Percentiles rank a stretch among this genome's conserved stretches.
Conservation (phyloP, 208 protist species). For the Wallacemonas collosoma region DNA sequence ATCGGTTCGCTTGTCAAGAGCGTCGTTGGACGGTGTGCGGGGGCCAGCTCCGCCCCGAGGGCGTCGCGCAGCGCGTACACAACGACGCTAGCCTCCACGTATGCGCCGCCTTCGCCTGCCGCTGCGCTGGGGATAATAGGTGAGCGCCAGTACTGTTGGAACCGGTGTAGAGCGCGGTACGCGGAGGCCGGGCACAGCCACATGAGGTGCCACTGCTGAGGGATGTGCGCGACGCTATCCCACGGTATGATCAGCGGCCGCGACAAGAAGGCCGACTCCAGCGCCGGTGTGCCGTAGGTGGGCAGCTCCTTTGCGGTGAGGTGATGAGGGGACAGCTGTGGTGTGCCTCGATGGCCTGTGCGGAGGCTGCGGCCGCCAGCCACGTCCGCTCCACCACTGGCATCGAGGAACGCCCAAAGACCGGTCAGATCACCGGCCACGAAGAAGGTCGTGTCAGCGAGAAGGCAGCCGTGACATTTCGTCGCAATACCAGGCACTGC, state of each 20-base stretch:
- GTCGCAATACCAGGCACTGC: slow-evolving; percentile 87
- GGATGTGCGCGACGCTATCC: slow-evolving; percentile 40
- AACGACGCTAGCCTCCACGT: slow-evolving; percentile 60
- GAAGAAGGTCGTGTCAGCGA: slow-evolving; percentile 88
- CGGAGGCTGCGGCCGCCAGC: neutral
- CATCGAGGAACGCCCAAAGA: slow-evolving; percentile 43
- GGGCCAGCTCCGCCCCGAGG: slow-evolving; percentile 47
- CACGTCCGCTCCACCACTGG: too few species aligned
- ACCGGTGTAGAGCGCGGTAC: slow-evolving; percentile 30
- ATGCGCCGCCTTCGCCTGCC: slow-evolving; percentile 15
- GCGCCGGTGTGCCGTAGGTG: slow-evolving; percentile 16
- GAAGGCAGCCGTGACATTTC: slow-evolving; percentile 81
- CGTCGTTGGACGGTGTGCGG: slow-evolving; percentile 50
- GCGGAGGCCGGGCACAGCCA: slow-evolving; percentile 69
- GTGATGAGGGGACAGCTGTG: slow-evolving; percentile 11
- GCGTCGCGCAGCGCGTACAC: slow-evolving; percentile 65
- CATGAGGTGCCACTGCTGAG: slow-evolving; percentile 53
- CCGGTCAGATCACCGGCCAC: slow-evolving; percentile 79
- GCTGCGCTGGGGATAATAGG: slow-evolving; percentile 1
- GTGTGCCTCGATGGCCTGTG: neutral
- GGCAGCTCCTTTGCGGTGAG: slow-evolving; percentile 16
- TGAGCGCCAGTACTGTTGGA: slow-evolving; percentile 28
- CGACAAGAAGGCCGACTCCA: slow-evolving; percentile 34
- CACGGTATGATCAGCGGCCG: slow-evolving; percentile 61
- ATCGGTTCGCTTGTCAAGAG: slow-evolving; percentile 58